Base-by-base conservation (phyloP, 2,329 filamentous ascomycete genomes). In the Sporothrix inflata region DNA sequence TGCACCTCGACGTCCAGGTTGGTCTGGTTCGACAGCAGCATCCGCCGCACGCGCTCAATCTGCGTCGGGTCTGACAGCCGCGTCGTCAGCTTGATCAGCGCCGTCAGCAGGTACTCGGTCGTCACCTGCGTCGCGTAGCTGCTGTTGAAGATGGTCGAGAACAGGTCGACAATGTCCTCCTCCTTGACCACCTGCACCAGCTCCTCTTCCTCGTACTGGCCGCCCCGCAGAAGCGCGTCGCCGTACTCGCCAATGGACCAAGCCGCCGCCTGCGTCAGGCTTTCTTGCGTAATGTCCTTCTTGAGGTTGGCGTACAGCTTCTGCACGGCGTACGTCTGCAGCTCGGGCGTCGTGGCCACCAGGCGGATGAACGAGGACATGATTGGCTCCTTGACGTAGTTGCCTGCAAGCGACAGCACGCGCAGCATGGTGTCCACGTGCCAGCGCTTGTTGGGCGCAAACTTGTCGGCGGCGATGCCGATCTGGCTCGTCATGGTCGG, bases 181-280 rank as follows among this genome's bases (percentile, higher is more conserved):
- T 98, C 93, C 79, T 92, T 93, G 74, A 99, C 92, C 77, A 87
- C 86, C 74, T 86, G 83, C 14, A 97, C 94, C 40, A 97, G 85
- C 78, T 98, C 95, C 80, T 97, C 94, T 79, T 97, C 94, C 80
- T 98, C 95, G 76, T 97, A 97, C 77, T 96, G 92, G 0, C 94
- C 94, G 47, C 94, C 94, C 73, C 89, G 89, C 47, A 99, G 86
- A n/a, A 99, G 86, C 24, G 92, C 89, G 81, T 99, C 96, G 14
- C 94, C 95, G 79, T 94, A 99, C 83, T 99, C 96, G 79, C 97
- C 96, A 80, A 99, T 97, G 70, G 96, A 97, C 96, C 96, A 99
- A 7, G 96, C 92, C 49, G 93, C 96, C 67, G 95, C 94, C 74
- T 98, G 88, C 9, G 94, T 98, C 75, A 99, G 84, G 75, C 94